These are phyloP conservation scores for Maudiozyma pseudohumilis DNA, from an alignment of 805 yeast genomes.

Conservation along the genomic window DNA sequence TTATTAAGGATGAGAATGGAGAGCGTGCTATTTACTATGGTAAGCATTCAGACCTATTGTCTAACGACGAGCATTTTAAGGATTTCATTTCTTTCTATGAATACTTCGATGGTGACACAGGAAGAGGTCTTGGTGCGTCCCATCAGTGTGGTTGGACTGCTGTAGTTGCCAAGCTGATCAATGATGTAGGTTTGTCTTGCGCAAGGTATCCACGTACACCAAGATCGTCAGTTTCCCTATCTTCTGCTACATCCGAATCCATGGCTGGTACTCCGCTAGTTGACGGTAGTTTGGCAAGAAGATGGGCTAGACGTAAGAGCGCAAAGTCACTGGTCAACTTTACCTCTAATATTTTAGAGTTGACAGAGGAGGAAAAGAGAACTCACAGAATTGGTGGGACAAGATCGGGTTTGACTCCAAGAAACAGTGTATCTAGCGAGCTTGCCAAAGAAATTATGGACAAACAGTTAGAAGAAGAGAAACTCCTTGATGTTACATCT, in stretches of 20 bases:
- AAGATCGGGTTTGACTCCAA: slow-evolving; percentile 17
- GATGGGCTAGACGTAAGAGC: slow-evolving; percentile 54
- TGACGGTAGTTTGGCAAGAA: slow-evolving; percentile 34
- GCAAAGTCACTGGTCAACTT: slow-evolving; percentile 64
- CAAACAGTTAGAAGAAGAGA: not conserved
- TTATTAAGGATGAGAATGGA: slow-evolving; percentile 57
- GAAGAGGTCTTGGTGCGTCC: slow-evolving; percentile 86
- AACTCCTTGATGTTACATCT: not conserved
- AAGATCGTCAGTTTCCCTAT: slow-evolving; percentile 19
- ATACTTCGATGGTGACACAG: slow-evolving; percentile 90
- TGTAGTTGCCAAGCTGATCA: slow-evolving; percentile 83
- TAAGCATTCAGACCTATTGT: slow-evolving; percentile 45
- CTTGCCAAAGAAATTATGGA: slow-evolving; percentile 6
- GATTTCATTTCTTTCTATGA: slow-evolving; percentile 76
- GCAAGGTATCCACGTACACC: slow-evolving; percentile 24
- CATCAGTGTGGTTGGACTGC: slow-evolving; percentile 98
- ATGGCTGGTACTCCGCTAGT: slow-evolving; percentile 5
- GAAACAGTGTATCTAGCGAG: slow-evolving; percentile 14
- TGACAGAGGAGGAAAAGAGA: slow-evolving; percentile 49
- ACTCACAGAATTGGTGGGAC: slow-evolving; percentile 20
- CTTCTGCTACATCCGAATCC: slow-evolving; percentile 6
- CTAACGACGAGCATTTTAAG: slow-evolving; percentile 59
- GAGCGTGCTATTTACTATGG: slow-evolving; percentile 75
- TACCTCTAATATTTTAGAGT: slow-evolving; percentile 56
- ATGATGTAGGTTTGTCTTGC: slow-evolving; percentile 70